Base-by-base conservation (phyloP, 2,329 filamentous ascomycete species). In the Exophiala oligosperma region DNA sequence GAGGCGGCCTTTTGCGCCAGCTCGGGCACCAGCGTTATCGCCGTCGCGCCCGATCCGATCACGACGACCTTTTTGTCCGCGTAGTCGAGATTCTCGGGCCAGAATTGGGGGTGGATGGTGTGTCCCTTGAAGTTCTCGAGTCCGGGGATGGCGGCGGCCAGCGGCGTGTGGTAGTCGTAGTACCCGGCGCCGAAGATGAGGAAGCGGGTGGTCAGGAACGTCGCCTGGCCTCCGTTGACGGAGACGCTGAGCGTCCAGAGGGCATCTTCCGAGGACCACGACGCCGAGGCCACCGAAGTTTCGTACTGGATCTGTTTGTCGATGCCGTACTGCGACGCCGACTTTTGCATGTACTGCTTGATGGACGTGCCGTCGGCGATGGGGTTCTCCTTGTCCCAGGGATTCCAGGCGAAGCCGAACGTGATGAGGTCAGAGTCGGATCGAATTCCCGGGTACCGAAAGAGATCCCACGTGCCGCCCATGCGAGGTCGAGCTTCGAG, bases 381-480 rank as follows among this genome's bases (percentile, higher is more conserved):
- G 1, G 79, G 70, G 52, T 77, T 73, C 3, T 74, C 63, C 23
- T 81, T 73, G 9, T 74, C 74, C 89, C 88, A 92, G 0, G 86
- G 86, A 41, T 83, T 79, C 84, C 88, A 92, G 1, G 81, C 72
- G 65, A 91, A 91, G 17, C 82, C 82, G 60, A 85, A 86, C 0
- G 82, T 85, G 64, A 79, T 79, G 4, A 86, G 73, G 66, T 86
- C 83, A 0, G 83, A 84, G 60, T 86, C 82, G 2, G 84, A 85
- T 40, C 84, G 77, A 61, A 90, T 86, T 4, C 89, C 59, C n/a
- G 56, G 89, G 65, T 91, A 92, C 37, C 79, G 82, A 74, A 91
- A 92, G 1, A 91, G 74, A 66, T 88, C 85, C 89, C 89, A 92
- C 0, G 89, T 92, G 0, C 90, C 89, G 1, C 89, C 89, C 4